phyloP scores from a whole-genome alignment of 2,329 filamentous ascomycete genomes.

The Colletotrichum shisoi region DNA sequence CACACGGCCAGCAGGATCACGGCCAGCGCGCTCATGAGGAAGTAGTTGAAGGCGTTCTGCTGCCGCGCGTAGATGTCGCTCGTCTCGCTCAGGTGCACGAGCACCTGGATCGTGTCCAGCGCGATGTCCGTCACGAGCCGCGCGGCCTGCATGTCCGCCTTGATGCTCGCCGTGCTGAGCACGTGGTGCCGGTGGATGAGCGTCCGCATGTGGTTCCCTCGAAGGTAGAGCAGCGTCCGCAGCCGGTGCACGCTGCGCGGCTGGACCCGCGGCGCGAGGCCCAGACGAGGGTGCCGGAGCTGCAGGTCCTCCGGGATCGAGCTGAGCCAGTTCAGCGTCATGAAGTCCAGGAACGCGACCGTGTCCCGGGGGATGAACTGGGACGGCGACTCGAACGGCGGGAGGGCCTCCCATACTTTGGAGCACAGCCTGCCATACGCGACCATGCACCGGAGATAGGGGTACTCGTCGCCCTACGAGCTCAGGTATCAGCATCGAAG shows the following conservation, averaged over 20 bases:
- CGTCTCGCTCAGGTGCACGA: conserved; percentile 49
- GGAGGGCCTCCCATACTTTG: conserved; percentile 57
- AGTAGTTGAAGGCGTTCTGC: conserved; percentile 53
- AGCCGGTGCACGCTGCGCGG: conserved; percentile 52
- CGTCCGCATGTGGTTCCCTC: conserved; percentile 56
- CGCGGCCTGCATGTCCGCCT: conserved; percentile 48
- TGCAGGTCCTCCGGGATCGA: conserved; percentile 54
- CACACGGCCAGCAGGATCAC: conserved; percentile 55
- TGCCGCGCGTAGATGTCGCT: conserved; percentile 51
- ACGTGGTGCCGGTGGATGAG: conserved; percentile 56
- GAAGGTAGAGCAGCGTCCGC: conserved; percentile 54
- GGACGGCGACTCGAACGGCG: conserved; percentile 46
- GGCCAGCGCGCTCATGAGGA: conserved; percentile 51
- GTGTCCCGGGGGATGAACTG: conserved; percentile 51
- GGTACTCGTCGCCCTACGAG: conserved; percentile 46
- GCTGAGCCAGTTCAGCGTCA: conserved; percentile 56
- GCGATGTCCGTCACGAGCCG: conserved; percentile 53
- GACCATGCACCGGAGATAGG: conserved; percentile 58
- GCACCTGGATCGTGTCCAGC: conserved; percentile 46
- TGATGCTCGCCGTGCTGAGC: conserved; percentile 50
- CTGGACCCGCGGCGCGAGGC: conserved; percentile 46
- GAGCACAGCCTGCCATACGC: conserved; percentile 57
- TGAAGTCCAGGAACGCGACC: conserved; percentile 52
- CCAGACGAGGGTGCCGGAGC: conserved; percentile 50
- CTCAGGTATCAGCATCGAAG: too few relatives aligned